A percentile compares a stretch with the other conserved stretches of the same genome.
Evolutionary conservation across 805 yeast species (phyloP).

Genomic region (Pichia phayaonensis): DNA sequence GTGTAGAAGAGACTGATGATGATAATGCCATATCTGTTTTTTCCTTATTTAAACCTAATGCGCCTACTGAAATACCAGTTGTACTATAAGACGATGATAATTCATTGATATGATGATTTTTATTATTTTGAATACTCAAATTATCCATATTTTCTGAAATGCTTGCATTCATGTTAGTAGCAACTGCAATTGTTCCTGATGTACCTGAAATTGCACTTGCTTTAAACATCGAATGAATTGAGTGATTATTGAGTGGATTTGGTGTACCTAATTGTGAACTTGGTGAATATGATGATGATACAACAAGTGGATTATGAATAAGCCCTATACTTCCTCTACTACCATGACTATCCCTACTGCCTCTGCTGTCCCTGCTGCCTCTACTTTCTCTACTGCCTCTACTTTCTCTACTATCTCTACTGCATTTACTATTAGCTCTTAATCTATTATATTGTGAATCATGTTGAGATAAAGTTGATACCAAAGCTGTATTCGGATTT

Average conservation of each 20-base stretch:
- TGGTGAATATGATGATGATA: conserved; percentile 5
- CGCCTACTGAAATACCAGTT: background rate
- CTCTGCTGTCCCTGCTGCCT: conserved; percentile 3
- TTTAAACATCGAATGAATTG: conserved; percentile 8
- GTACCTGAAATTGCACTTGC: conserved; percentile 11
- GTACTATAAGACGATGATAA: background rate
- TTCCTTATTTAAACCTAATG: background rate
- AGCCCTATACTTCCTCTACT: conserved; percentile 9
- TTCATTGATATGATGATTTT: background rate
- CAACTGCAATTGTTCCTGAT: conserved; percentile 7
- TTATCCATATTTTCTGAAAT: background rate
- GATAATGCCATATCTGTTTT: background rate
- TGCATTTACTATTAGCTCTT: background rate
- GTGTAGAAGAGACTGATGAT: background rate
- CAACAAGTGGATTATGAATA: conserved; percentile 1
- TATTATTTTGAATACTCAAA: background rate
- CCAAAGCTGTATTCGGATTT: background rate
- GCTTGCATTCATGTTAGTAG: conserved; percentile 1
- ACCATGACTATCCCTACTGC: conserved; percentile 1
- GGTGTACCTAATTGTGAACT: conserved; percentile 4
- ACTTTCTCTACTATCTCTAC: background rate
- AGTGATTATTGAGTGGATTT: background rate
- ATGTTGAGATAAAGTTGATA: background rate
- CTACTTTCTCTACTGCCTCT: conserved; percentile 4
- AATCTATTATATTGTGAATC: background rate